A percentile compares a stretch with the other conserved stretches of the same genome.
These are phyloP conservation scores for Carnegiea gigantea DNA, from an alignment of 179 eudicot genomes.

Conservation along the genomic window DNA sequence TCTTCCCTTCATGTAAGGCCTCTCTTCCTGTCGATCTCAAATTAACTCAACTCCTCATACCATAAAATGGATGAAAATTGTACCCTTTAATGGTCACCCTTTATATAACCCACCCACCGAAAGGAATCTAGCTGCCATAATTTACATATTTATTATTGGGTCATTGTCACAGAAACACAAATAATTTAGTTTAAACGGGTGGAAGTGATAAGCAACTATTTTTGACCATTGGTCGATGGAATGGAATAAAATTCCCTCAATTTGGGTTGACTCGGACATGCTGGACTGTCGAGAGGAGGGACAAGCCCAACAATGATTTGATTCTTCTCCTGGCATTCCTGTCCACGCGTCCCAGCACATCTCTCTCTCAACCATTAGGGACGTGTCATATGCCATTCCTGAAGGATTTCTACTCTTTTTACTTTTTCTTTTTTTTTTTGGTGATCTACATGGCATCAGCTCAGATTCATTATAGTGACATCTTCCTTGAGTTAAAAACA, in stretches of 20 bases:
- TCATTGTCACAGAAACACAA: background rate
- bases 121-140: background rate
- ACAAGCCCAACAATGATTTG: background rate
- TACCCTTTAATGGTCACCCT: background rate
- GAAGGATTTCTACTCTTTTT: too few relatives aligned
- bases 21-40: background rate
- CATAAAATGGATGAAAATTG: background rate
- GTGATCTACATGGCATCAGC: too few relatives aligned
- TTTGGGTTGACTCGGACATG: background rate
- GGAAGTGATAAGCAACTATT: conserved; percentile 4
- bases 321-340: background rate
- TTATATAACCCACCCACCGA: background rate
- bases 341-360: background rate
- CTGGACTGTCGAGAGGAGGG: background rate
- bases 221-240: background rate
- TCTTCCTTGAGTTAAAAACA: too few relatives aligned
- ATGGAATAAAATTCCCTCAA: background rate
- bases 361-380: background rate
- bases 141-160: background rate
- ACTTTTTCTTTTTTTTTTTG: too few relatives aligned
- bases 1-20: background rate
- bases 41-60: background rate
- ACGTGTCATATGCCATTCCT: too few relatives aligned
- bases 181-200: background rate
- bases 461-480: too few relatives aligned